These are phyloP conservation scores for Aspergillus hiratsukae DNA, from an alignment of 2,329 filamentous ascomycete species.

Conservation along the genomic window DNA sequence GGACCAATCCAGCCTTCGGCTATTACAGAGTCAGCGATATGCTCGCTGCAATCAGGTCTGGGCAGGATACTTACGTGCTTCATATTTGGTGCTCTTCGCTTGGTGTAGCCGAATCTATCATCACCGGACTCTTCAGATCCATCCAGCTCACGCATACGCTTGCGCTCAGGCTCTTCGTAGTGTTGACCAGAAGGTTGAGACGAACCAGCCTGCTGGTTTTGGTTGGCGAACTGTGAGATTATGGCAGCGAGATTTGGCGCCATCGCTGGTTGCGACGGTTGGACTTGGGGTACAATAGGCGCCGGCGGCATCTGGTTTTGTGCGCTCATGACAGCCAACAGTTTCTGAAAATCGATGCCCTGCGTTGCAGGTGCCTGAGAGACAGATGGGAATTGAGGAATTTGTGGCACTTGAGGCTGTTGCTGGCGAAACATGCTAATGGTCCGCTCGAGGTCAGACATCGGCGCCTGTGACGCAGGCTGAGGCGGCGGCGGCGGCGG, in stretches of 20 bases:
- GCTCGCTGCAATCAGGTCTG: not conserved
- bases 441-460: slow-evolving; percentile 32
- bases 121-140: slow-evolving; percentile 31
- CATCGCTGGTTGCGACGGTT: slow-evolving; percentile 25
- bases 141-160: slow-evolving; percentile 32
- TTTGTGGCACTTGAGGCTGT: slow-evolving; percentile 22
- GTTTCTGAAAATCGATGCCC: slow-evolving; percentile 34
- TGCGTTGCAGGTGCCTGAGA: slow-evolving; percentile 22
- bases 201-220: slow-evolving; percentile 18
- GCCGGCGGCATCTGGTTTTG: slow-evolving; percentile 35
- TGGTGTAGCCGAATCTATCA: slow-evolving; percentile 26
- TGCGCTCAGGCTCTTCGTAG: slow-evolving; percentile 41
- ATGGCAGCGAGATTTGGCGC: slow-evolving; percentile 33
- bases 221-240: slow-evolving; percentile 28
- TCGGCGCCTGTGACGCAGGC: slow-evolving; percentile 12
- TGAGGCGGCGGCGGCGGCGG: slow-evolving; percentile 26
- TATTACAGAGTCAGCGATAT: slow-evolving; percentile 18
- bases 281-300: slow-evolving; percentile 20
- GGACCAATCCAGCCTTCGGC: slow-evolving; percentile 42
- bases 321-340: slow-evolving; percentile 36
- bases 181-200: slow-evolving; percentile 14
- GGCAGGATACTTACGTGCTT: slow-evolving; percentile 31
- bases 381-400: slow-evolving; percentile 23
- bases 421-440: slow-evolving; percentile 38
- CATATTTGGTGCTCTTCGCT: slow-evolving; percentile 34